Base-by-base conservation (phyloP, 1,284 basidiomycete species). In the Cystobasidium slooffiae region DNA sequence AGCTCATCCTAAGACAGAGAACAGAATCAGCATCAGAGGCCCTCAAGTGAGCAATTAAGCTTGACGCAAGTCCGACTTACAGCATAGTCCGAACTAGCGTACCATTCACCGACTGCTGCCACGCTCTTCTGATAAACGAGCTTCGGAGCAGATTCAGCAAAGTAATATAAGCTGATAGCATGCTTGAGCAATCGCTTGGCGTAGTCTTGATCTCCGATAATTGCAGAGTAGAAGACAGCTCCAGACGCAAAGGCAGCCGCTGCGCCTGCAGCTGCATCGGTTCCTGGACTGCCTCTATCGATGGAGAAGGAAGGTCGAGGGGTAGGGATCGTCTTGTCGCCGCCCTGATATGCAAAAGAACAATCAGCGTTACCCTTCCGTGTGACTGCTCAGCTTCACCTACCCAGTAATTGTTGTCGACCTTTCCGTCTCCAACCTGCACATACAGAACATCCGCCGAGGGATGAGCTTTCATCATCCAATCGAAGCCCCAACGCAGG, bases 391-490 rank as follows among this genome's bases (percentile, higher is more conserved):
- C 16, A 20, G 43, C 20, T 61, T 22, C 37, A 65, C 51, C 14
- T 43, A 72, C 63, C 65, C 41, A 75, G 73, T 95, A 97, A 3
- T 85, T 85, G 77, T 92, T 87, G 81, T 94, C 91, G 37, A 87
- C 79, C 63, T 86, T 80, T 85, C 88, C 85, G 69, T 87, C 84
- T 43, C 87, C 92, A 51, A 96, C 87, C 81, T 92, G 89, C 49
- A 95, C 90, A 78, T 88, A 92, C 44, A 97, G 86, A 0, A 89
- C 90, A 74, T 88, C 86, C 41, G 89, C 84, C 18, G 87, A 84
- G 0, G 93, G 89, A 82, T 96, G 92, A 3, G 91, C 93, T 90
- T 91, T 93, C 65, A 94, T 91, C 58, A 96, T 84, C 92, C 93
- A 97, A 82, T 94, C 91, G 59, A 93, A 87, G 39, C 93, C 91